Percentiles rank a stretch among this genome's conserved stretches.
phyloP scores from a whole-genome alignment of 140 eudicot genomes.

The Senecio squalidus region DNA sequence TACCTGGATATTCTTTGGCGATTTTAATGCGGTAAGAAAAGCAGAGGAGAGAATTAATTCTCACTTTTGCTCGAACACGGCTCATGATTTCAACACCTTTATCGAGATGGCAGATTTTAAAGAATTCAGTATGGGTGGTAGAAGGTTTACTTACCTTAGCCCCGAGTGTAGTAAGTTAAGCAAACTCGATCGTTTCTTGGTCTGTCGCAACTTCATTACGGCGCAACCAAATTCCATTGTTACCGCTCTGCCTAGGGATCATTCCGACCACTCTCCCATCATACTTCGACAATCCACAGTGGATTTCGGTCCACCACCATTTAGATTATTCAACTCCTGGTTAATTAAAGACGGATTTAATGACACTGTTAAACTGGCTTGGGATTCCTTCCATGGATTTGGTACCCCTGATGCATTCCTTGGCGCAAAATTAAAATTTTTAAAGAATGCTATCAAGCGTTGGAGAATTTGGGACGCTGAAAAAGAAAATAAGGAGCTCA shows the following conservation, averaged over 20 bases:
- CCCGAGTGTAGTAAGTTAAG: not conserved
- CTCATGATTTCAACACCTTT: not conserved
- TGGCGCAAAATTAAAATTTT: not conserved
- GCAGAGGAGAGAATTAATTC: not conserved
- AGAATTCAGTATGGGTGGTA: not conserved
- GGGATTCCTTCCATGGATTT: not conserved
- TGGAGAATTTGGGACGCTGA: not conserved
- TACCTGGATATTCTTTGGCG: not conserved
- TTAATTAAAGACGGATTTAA: not conserved
- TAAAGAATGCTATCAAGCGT: not conserved
- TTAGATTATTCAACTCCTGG: too few relatives aligned
- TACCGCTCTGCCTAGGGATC: not conserved
- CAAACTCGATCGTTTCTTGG: too few relatives aligned
- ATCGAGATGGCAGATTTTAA: not conserved
- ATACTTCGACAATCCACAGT: not conserved
- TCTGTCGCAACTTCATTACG: not conserved
- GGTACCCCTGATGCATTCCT: not conserved
- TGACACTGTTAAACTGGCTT: not conserved
- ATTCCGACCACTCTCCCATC: not conserved
- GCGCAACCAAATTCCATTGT: not conserved
- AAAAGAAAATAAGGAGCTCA: not conserved
- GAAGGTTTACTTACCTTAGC: not conserved
- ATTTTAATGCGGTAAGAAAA: not conserved
- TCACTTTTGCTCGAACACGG: too few relatives aligned
- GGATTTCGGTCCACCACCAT: conserved; percentile 25